Evolutionary conservation across 345 rosid species (phyloP).

Genomic region (Erucastrum elatum): DNA sequence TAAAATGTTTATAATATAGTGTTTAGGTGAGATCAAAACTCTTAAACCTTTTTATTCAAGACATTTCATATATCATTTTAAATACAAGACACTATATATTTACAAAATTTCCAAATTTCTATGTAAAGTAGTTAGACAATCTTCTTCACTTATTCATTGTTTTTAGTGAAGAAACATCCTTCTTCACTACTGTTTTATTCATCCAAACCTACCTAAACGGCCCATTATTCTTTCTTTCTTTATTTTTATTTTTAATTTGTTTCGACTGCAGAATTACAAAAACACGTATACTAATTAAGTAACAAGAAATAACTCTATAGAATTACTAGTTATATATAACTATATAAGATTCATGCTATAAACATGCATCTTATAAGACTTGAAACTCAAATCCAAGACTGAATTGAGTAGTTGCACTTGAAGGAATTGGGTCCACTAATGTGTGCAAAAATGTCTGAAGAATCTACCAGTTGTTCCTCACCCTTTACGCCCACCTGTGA

Average conservation of each 20-base stretch:
- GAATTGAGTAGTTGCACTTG: constrained; percentile 81
- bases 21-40: neutral
- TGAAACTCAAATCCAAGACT: constrained; percentile 71
- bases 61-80: neutral
- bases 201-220: constrained; percentile 13
- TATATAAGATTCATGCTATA: constrained; percentile 22
- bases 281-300: neutral
- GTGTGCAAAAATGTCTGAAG: constrained; percentile 80
- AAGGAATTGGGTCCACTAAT: constrained; percentile 85
- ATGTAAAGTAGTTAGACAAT: neutral
- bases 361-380: constrained; percentile 3
- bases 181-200: constrained; percentile 16
- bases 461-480: constrained; percentile 74
- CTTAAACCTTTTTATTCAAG: constrained; percentile 3
- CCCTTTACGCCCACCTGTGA: constrained; percentile 67
- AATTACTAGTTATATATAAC: constrained; percentile 13
- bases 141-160: neutral
- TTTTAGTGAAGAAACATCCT: neutral
- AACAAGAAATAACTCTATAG: constrained; percentile 27
- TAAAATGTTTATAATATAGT: neutral
- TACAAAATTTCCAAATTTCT: constrained; percentile 26
- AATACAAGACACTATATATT: neutral
- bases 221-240: constrained; percentile 9
- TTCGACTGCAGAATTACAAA: neutral
- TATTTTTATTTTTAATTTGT: neutral